A percentile compares a stretch with the other conserved stretches of the same genome.
Conservation (phyloP, 106 monocot species). For the Allium fistulosum region DNA sequence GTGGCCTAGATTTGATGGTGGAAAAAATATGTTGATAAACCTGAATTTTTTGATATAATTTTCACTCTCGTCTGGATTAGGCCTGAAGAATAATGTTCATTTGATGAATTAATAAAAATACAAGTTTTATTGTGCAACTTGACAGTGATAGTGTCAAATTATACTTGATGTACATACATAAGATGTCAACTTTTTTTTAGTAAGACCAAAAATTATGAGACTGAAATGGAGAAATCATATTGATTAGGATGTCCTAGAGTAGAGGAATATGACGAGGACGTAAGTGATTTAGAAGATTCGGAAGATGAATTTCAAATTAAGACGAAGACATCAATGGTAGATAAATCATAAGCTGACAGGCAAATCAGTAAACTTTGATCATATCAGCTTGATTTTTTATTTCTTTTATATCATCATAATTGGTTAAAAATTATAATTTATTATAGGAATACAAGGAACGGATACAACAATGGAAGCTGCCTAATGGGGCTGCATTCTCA, state of each 20-base stretch:
- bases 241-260: constrained; percentile 52
- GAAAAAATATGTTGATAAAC: too few relatives aligned
- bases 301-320: constrained; percentile 59
- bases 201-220: too few relatives aligned
- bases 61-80: too few relatives aligned
- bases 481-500: constrained; percentile 27
- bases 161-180: too few relatives aligned
- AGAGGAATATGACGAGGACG: constrained; percentile 76
- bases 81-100: too few relatives aligned
- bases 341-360: constrained; percentile 17
- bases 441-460: constrained; percentile 49
- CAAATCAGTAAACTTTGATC: constrained; percentile 21
- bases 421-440: not conserved
- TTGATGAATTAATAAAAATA: too few relatives aligned
- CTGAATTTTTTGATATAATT: too few relatives aligned
- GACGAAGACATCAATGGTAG: constrained; percentile 25
- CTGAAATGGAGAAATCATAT: not conserved
- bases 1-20: too few relatives aligned
- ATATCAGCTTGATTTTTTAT: not conserved
- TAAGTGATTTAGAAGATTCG: constrained; percentile 41
- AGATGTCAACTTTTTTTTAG: too few relatives aligned
- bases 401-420: not conserved
- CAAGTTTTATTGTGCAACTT: too few relatives aligned
- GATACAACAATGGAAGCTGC: constrained; percentile 24
- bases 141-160: too few relatives aligned